Base-by-base conservation (phyloP, 2,329 filamentous ascomycete genomes). In the Parascedosporium putredinis region DNA sequence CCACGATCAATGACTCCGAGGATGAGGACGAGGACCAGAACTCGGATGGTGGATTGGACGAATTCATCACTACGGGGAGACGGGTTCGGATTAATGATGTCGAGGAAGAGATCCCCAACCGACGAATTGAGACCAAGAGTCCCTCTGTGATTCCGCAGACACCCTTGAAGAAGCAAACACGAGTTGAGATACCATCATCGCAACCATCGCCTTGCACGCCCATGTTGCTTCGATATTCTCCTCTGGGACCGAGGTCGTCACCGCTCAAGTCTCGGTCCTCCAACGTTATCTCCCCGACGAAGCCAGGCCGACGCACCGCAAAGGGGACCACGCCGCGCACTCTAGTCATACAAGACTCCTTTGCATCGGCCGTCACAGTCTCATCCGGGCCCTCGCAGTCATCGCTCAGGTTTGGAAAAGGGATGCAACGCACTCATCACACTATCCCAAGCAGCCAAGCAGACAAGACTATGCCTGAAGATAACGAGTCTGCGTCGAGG, bases 281-380 rank as follows among this genome's bases (percentile, higher is more conserved):
- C 1, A 67, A 51, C 25, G 27, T 47, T 1, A 27, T 47, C 7
- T 55, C 65, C 8, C 55, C 61, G 1, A 52, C 55, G 7, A 57
- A 51, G 1, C 54, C 57, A 4, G 51, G 46, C 9, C 57, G 58
- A 2, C 55, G 54, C 5, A 50, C 56, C 0, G 56, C 56, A 27
- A 58, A 54, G 3, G 24, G 55, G 4, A 52, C 44, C 4, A 55
- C 56, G 3, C 55, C 54, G 6, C 55, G 54, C 29, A 64, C 57
- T 5, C 53, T 68, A n/a, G 65, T 69, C 2, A 67, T 75, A 18
- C 62, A 72, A 47, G 72, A 75, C 51, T 73, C 72, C 7, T 73
- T 65, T 55, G 67, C 64, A 16, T 49, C 47, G 14, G 47, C 33
- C n/a, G 34, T 49, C 22, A 49, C 34, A 2, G 22, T 49, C 7